Evolutionary conservation across 2,329 filamentous ascomycete genomes (phyloP).

Genomic region (Paraphoma chrysanthemicola): DNA sequence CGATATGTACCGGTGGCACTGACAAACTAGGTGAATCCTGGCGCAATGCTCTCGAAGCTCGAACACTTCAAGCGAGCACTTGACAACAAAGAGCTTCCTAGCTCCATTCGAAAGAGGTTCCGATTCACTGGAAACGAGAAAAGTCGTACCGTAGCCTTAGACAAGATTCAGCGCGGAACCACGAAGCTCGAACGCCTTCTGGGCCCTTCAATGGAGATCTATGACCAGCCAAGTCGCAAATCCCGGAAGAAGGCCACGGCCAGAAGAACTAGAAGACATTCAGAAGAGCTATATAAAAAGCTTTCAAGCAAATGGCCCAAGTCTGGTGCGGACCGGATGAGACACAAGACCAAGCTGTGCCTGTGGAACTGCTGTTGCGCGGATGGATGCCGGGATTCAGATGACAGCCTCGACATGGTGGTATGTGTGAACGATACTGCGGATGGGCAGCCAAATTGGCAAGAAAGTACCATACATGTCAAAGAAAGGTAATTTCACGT

Average conservation of each 20-base stretch:
- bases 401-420: background rate
- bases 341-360: background rate
- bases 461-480: background rate
- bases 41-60: conserved; percentile 1
- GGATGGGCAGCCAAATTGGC: background rate
- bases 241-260: background rate
- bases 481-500: background rate
- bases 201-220: background rate
- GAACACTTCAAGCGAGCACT: background rate
- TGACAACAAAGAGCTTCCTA: background rate
- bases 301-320: background rate
- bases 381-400: background rate
- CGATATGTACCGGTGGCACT: background rate
- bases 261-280: background rate
- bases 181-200: background rate
- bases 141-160: background rate
- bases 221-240: background rate
- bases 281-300: background rate
- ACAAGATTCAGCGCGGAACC: background rate
- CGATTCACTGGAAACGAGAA: background rate
- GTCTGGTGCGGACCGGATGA: background rate
- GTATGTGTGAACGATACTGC: background rate
- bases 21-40: background rate
- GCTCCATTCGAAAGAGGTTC: background rate
- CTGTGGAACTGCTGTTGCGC: background rate